These are phyloP conservation scores for Selenicereus undatus DNA, from an alignment of 148 eudicot species.

Conservation along the genomic window DNA sequence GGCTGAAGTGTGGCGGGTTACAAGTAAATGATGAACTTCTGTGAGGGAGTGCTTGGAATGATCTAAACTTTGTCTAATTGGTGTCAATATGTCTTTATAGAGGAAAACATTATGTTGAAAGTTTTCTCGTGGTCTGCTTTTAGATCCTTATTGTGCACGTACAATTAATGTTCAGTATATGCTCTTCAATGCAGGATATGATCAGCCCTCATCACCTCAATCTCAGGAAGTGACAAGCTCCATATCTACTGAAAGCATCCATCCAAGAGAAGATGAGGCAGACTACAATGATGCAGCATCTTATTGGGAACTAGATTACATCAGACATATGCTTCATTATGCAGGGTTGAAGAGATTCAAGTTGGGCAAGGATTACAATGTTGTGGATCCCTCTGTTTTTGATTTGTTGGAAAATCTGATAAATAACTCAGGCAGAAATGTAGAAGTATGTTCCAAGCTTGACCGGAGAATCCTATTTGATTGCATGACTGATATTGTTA, in stretches of 20 bases:
- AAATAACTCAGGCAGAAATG: conserved; percentile 27
- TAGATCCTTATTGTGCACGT: not conserved
- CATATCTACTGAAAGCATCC: conserved; percentile 34
- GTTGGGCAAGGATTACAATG: conserved; percentile 37
- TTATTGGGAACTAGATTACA: conserved; percentile 63
- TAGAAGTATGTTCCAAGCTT: conserved; percentile 44
- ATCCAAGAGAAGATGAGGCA: conserved; percentile 39
- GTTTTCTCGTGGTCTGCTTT: not conserved
- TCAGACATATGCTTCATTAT: conserved; percentile 44
- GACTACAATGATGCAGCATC: conserved; percentile 34
- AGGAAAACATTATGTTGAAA: not conserved
- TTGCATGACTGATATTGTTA: conserved; percentile 50
- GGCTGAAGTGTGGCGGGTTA: not conserved
- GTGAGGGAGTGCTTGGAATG: not conserved
- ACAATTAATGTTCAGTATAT: not conserved
- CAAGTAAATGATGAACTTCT: not conserved
- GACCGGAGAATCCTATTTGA: conserved; percentile 57
- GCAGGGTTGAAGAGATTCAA: conserved; percentile 46
- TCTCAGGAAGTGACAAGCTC: conserved; percentile 35
- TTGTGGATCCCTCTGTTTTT: conserved; percentile 48
- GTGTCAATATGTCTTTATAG: conserved; percentile 5
- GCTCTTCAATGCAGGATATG: conserved; percentile 41
- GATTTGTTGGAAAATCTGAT: conserved; percentile 56
- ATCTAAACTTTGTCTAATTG: not conserved
- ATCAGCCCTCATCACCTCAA: conserved; percentile 34